Percentiles rank a stretch among this genome's conserved stretches.
phyloP scores from a whole-genome alignment of 768 basidiomycete genomes.

The Russula olivacea region DNA sequence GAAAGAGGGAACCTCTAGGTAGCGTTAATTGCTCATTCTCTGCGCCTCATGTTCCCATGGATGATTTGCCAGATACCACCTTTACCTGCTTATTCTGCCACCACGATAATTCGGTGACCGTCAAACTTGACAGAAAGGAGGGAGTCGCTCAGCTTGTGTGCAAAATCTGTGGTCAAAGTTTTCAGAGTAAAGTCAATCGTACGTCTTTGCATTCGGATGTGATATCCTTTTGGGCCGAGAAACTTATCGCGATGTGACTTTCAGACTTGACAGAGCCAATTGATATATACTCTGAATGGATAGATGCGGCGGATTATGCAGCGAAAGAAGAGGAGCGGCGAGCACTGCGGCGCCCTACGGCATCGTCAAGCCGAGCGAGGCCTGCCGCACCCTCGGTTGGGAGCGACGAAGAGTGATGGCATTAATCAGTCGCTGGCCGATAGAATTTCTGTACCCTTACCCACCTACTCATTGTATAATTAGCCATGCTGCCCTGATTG shows the following conservation, averaged over 20 bases:
- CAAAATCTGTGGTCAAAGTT: slow-evolving; percentile 81
- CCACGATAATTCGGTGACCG: slow-evolving; percentile 84
- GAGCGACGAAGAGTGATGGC: slow-evolving; percentile 46
- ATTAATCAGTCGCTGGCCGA: background rate
- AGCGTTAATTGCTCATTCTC: slow-evolving; percentile 21
- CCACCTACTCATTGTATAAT: slow-evolving; percentile 11
- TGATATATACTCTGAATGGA: slow-evolving; percentile 90
- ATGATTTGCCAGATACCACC: slow-evolving; percentile 52
- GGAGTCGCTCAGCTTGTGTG: slow-evolving; percentile 75
- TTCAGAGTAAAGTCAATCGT: slow-evolving; percentile 86
- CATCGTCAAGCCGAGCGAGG: slow-evolving; percentile 47
- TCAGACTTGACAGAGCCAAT: slow-evolving; percentile 81
- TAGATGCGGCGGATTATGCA: slow-evolving; percentile 81
- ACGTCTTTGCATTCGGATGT: slow-evolving; percentile 29
- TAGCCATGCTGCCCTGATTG: background rate
- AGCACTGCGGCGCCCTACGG: slow-evolving; percentile 45
- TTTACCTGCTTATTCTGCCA: slow-evolving; percentile 88
- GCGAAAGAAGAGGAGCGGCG: slow-evolving; percentile 50
- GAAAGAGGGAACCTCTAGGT: slow-evolving; percentile 72
- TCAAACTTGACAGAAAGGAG: slow-evolving; percentile 81
- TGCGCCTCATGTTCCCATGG: slow-evolving; percentile 7
- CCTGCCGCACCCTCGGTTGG: slow-evolving; percentile 33
- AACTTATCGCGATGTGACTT: slow-evolving; percentile 14
- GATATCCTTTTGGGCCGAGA: slow-evolving; percentile 18
- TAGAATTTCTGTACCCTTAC: slow-evolving; percentile 1